phyloP scores from a whole-genome alignment of 2,329 filamentous ascomycete genomes.

The Pyrenophora seminiperda region DNA sequence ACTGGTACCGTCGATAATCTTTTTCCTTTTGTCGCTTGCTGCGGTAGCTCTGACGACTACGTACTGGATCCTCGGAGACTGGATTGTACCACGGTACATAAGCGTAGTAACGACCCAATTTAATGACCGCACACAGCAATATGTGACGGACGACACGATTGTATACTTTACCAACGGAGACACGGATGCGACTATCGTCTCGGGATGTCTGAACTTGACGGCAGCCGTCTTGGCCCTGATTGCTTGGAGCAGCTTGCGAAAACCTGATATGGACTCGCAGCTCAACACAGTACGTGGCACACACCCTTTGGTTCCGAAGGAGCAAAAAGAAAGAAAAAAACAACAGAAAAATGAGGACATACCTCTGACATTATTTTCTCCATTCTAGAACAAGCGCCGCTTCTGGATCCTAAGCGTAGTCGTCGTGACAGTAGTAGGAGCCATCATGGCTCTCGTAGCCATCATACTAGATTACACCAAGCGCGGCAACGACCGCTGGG shows the following conservation, averaged over 20 bases:
- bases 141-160: conserved; percentile 31
- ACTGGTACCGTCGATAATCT: conserved; percentile 31
- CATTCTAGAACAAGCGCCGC: conserved; percentile 29
- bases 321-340: too few species aligned
- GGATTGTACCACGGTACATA: conserved; percentile 30
- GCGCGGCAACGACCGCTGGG: conserved; percentile 30
- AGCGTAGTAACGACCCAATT: conserved; percentile 21
- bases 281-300: conserved; percentile 33
- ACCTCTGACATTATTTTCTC: conserved; percentile 19
- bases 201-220: conserved; percentile 32
- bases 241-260: conserved; percentile 32
- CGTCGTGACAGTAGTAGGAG: conserved; percentile 24
- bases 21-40: conserved; percentile 35
- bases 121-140: conserved; percentile 24
- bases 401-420: conserved; percentile 34
- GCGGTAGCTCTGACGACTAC: conserved; percentile 36
- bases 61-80: conserved; percentile 42
- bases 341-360: not conserved
- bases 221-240: conserved; percentile 32
- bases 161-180: conserved; percentile 31
- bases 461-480: conserved; percentile 35
- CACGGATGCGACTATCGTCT: conserved; percentile 37
- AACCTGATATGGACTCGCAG: conserved; percentile 32
- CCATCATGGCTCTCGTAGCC: conserved; percentile 26
- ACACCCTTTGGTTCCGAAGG: conserved; percentile 6